These are phyloP conservation scores for Penicillium coprophilum DNA, from an alignment of 495 filamentous ascomycete species.

Conservation along the genomic window DNA sequence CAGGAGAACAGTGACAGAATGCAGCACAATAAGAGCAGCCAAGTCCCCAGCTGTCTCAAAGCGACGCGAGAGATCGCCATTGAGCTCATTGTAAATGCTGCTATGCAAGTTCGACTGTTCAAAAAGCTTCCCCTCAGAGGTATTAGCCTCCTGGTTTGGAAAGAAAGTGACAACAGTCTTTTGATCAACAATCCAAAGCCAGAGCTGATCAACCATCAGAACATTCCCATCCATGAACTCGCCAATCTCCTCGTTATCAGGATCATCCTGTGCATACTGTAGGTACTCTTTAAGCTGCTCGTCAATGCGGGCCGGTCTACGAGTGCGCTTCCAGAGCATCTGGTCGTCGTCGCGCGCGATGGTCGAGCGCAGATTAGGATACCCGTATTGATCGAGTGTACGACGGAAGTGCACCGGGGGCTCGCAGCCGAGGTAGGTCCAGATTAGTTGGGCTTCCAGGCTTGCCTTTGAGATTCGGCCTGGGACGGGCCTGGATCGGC, in stretches of 20 bases:
- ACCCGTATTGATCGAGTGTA: slow-evolving; percentile 67
- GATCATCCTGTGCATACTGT: slow-evolving; percentile 18
- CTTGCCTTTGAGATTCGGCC: slow-evolving; percentile 51
- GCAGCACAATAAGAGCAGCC: slow-evolving; percentile 59
- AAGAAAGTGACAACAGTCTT: slow-evolving; percentile 63
- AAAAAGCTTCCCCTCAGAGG: slow-evolving; percentile 55
- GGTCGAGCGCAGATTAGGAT: slow-evolving; percentile 62
- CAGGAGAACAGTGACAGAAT: slow-evolving; percentile 62
- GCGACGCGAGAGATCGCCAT: slow-evolving; percentile 63
- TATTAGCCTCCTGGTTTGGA: slow-evolving; percentile 45
- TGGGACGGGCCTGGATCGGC: slow-evolving; percentile 57
- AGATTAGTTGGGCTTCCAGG: slow-evolving; percentile 60
- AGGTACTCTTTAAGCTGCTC: slow-evolving; percentile 29
- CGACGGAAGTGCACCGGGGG: slow-evolving; percentile 63
- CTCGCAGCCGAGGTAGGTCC: slow-evolving; percentile 64
- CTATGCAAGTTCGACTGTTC: slow-evolving; percentile 62
- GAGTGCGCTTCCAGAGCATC: slow-evolving; percentile 69
- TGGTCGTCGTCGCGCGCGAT: slow-evolving; percentile 65
- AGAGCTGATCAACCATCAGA: slow-evolving; percentile 69
- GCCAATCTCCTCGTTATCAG: slow-evolving; percentile 15
- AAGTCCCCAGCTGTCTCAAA: slow-evolving; percentile 64
- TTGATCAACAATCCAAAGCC: slow-evolving; percentile 64
- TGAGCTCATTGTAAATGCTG: slow-evolving; percentile 66
- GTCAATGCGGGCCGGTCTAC: slow-evolving; percentile 36
- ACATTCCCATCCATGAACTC: slow-evolving; percentile 58